phyloP scores from a whole-genome alignment of 2,329 filamentous ascomycete species.

The Pseudonectria buxi region DNA sequence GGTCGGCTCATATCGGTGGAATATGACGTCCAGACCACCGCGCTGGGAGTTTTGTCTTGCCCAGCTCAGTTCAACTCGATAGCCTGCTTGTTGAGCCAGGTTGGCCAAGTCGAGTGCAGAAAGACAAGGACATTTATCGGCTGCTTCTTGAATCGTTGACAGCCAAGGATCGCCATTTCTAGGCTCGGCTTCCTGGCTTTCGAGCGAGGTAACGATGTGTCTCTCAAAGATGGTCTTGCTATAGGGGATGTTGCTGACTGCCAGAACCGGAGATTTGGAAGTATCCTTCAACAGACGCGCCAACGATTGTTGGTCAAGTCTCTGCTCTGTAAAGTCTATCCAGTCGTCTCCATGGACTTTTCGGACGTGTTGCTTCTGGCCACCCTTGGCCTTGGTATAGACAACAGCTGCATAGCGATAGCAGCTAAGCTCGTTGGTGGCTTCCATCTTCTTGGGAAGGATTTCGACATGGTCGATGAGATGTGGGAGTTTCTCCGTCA shows the following conservation, averaged over 20 bases:
- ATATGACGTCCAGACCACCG: conserved; percentile 22
- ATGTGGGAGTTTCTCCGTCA: conserved; percentile 7
- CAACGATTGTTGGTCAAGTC: conserved; percentile 6
- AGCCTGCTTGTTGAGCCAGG: conserved; percentile 30
- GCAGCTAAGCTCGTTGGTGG: conserved; percentile 23
- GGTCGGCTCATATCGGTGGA: conserved; percentile 27
- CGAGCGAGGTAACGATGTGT: conserved; percentile 9
- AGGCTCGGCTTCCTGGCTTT: not conserved
- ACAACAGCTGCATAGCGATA: conserved; percentile 24
- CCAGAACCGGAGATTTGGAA: not conserved
- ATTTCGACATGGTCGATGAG: conserved; percentile 21
- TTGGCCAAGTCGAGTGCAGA: conserved; percentile 12
- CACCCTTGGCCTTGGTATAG: conserved; percentile 4
- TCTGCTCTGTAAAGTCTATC: conserved; percentile 13
- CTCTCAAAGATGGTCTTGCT: conserved; percentile 25
- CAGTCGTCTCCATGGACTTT: conserved; percentile 7
- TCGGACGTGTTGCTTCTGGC: conserved; percentile 1
- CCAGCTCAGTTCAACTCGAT: conserved; percentile 38
- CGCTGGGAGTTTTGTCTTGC: conserved; percentile 30
- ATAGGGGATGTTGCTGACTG: conserved; percentile 21
- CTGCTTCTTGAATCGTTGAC: not conserved
- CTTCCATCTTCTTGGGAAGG: conserved; percentile 21
- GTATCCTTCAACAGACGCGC: conserved; percentile 5
- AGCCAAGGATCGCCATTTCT: conserved; percentile 7
- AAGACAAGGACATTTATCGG: conserved; percentile 3